phyloP scores from a whole-genome alignment of 768 basidiomycete species.

The Megacollybia marginata region DNA sequence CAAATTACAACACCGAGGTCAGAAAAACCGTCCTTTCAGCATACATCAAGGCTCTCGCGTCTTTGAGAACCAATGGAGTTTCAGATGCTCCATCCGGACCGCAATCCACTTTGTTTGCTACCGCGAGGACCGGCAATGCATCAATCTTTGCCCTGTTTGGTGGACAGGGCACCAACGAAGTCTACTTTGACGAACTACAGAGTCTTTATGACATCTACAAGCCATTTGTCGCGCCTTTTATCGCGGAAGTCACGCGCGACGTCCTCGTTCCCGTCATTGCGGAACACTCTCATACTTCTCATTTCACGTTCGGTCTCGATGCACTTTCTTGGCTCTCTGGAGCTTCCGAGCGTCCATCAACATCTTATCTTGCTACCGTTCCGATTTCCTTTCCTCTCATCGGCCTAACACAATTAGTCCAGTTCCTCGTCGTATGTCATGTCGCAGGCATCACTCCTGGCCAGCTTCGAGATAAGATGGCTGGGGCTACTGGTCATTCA shows the following conservation, averaged over 20 bases:
- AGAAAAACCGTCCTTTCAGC: constrained; percentile 71
- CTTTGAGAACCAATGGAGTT: constrained; percentile 51
- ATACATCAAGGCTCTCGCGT: constrained; percentile 72
- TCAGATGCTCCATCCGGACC: constrained; percentile 52
- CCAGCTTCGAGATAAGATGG: constrained; percentile 66
- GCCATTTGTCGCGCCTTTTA: constrained; percentile 73
- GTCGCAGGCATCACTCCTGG: constrained; percentile 72
- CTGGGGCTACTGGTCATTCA: constrained; percentile 93
- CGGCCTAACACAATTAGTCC: constrained; percentile 90
- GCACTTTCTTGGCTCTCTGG: constrained; percentile 80
- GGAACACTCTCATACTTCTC: constrained; percentile 39
- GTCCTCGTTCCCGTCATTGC: constrained; percentile 68
- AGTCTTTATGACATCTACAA: constrained; percentile 85
- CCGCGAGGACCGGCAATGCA: constrained; percentile 53
- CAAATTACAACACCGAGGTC: constrained; percentile 65
- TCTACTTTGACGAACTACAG: constrained; percentile 96
- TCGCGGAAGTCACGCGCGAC: constrained; percentile 53
- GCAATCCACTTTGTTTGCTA: constrained; percentile 61
- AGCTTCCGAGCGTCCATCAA: constrained; percentile 59
- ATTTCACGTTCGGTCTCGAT: constrained; percentile 72
- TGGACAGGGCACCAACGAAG: constrained; percentile 96
- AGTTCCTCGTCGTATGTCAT: constrained; percentile 79
- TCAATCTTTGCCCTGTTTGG: constrained; percentile 92
- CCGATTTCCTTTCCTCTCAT: constrained; percentile 95
- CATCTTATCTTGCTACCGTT: constrained; percentile 84